Base-by-base conservation (phyloP, 2,329 filamentous ascomycete genomes). In the Botrytis byssoidea region DNA sequence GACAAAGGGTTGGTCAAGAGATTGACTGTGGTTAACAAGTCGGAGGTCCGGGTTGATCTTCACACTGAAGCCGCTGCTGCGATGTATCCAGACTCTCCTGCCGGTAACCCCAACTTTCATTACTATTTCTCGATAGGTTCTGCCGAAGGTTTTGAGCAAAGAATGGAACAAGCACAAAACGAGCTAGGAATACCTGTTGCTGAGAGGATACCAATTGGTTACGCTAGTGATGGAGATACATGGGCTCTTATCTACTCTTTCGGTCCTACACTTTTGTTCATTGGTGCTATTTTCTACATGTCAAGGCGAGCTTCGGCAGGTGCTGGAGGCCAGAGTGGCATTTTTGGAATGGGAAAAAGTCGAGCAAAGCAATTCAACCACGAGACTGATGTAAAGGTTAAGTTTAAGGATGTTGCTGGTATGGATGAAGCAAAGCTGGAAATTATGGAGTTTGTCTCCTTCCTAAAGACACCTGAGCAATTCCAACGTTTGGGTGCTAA, bases 361-460 rank as follows among this genome's bases (percentile, higher is more conserved):
- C 91, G 93, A 79, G 96, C 96, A 40, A 98, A 97, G 86, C 92
- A 93, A 80, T 99, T 98, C 87, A 99, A 98, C 83, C 95, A 98
- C 78, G 96, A 99, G 85, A 93, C 93, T 18, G 93, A 96, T 73
- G 89, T 99, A 85, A 97, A 97, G 85, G 95, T 97, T 83, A 98
- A 98, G 83, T 99, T 99, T 82, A 87, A 93, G 65, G 96, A 99
- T 82, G 96, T 99, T 61, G 96, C 96, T 60, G 96, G 96, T 78
- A 95, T 98, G 91, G 96, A 99, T 82, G 96, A 99, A 84, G 96
- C 96, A 73, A 99, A 99, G 87, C 87, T 91, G 73, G 96, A 99
- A 84, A 99, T 99, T 78, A 98, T 98, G 94, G 96, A 99, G 83
- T 99, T 99, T 80, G 96, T 99, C 78, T 95, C 92, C 82, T 99